Evolutionary conservation across 2,329 filamentous ascomycete genomes (phyloP).

Genomic region (Cordyceps farinosa): DNA sequence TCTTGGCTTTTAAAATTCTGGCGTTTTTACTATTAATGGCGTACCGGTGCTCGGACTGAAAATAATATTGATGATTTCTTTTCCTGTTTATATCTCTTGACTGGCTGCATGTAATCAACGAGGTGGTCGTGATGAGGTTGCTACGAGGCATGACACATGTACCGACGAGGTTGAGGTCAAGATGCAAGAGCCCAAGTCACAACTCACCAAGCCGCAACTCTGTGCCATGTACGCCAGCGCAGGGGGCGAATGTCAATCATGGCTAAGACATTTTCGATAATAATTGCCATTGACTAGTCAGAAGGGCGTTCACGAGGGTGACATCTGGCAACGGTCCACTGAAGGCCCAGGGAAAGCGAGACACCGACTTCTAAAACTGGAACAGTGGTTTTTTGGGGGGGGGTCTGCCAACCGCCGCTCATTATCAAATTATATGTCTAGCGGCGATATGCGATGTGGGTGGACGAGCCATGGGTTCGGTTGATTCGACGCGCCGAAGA

Average conservation of each 20-base stretch:
- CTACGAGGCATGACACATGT: neutral
- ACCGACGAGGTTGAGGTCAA: neutral
- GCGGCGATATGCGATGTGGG: neutral
- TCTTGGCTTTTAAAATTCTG: neutral
- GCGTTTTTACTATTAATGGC: neutral
- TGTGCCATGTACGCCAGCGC: too few species aligned
- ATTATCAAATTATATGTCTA: neutral
- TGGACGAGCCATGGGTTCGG: neutral
- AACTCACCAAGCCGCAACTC: too few species aligned
- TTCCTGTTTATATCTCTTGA: too few species aligned
- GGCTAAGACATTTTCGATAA: neutral
- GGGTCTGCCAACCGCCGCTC: neutral
- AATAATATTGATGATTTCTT: neutral
- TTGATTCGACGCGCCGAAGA: neutral
- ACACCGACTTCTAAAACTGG: neutral
- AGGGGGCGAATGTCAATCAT: too few species aligned
- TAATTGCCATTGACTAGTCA: neutral
- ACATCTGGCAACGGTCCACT: neutral
- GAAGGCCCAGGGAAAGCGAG: neutral
- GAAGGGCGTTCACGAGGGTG: neutral
- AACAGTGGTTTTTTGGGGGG: neutral
- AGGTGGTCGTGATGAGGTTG: too few species aligned
- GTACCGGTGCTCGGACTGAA: conserved; percentile 1
- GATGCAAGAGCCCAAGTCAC: neutral
- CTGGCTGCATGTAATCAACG: neutral